phyloP scores from a whole-genome alignment of 2,329 filamentous ascomycete genomes.

The Zymoseptoria passerinii region DNA sequence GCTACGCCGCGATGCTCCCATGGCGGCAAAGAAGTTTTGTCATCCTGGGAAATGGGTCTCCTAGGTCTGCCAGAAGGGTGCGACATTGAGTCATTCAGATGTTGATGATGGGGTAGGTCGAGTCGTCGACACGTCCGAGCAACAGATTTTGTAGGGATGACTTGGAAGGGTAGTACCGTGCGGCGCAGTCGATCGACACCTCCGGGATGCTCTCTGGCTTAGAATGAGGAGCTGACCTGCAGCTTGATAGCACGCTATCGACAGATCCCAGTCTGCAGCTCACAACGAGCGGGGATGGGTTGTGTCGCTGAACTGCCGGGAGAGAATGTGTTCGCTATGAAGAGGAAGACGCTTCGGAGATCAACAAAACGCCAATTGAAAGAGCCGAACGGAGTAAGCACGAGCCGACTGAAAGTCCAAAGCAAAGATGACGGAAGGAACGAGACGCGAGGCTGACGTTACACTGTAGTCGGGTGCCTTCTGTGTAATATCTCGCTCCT shows the following conservation, averaged over 20 bases:
- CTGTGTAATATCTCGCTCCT: neutral
- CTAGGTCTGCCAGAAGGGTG: neutral
- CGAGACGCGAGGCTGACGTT: neutral
- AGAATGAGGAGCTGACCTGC: neutral
- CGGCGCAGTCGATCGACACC: neutral
- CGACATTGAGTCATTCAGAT: neutral
- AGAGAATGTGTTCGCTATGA: neutral
- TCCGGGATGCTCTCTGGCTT: neutral
- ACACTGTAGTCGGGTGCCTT: neutral
- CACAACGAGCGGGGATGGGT: neutral
- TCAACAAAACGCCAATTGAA: neutral
- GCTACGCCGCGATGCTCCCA: constrained; percentile 13
- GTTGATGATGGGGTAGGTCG: neutral
- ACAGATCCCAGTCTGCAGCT: neutral
- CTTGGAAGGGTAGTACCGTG: neutral
- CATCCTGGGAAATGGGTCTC: neutral
- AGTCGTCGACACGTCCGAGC: neutral
- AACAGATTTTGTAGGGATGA: neutral
- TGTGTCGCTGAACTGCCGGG: neutral
- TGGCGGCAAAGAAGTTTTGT: constrained; percentile 4
- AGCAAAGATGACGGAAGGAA: neutral
- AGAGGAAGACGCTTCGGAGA: neutral
- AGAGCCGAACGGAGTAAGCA: neutral
- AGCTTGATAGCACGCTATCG: neutral
- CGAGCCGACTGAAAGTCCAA: neutral